Evolutionary conservation across 1,284 basidiomycete genomes (phyloP).

Genomic region (Malassezia pachydermatis): DNA sequence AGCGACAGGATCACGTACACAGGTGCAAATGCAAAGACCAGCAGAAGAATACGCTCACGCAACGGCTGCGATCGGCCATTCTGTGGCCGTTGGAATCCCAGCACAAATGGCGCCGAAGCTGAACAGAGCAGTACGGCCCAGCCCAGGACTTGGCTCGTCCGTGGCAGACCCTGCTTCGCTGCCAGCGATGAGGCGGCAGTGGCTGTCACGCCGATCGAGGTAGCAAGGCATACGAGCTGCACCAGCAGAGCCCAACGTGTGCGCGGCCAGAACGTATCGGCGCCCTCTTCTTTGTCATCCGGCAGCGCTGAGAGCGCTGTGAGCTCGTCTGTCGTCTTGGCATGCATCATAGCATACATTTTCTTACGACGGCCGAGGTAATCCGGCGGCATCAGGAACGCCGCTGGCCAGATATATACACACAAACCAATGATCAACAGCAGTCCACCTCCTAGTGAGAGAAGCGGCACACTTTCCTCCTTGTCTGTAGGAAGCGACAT

Average conservation of each 20-base stretch:
- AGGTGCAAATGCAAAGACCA: conserved; percentile 57
- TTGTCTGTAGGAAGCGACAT: conserved; percentile 66
- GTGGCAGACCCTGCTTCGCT: conserved; percentile 61
- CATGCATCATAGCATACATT: conserved; percentile 8
- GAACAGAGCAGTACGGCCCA: conserved; percentile 56
- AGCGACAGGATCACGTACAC: conserved; percentile 72
- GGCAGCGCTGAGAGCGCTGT: neutral
- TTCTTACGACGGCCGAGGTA: conserved; percentile 5
- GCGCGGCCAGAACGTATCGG: conserved; percentile 15
- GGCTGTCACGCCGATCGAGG: conserved; percentile 48
- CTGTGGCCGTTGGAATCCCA: conserved; percentile 44
- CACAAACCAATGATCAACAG: conserved; percentile 19
- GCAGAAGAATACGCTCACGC: conserved; percentile 40
- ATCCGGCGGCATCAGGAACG: conserved; percentile 18
- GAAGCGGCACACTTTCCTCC: conserved; percentile 53
- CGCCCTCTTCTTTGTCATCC: conserved; percentile 4
- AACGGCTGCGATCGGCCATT: conserved; percentile 29
- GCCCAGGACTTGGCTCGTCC: conserved; percentile 57
- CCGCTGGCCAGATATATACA: neutral
- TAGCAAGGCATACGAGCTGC: conserved; percentile 51
- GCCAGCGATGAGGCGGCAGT: conserved; percentile 59
- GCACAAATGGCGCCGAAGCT: conserved; percentile 26
- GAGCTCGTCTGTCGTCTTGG: neutral
- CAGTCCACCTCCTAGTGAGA: conserved; percentile 23
- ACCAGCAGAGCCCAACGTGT: conserved; percentile 24